Evolutionary conservation across 2,329 filamentous ascomycete species (phyloP), one percentile per base, ranked within the genome.

Genomic region (Penicillium occitanis): DNA sequence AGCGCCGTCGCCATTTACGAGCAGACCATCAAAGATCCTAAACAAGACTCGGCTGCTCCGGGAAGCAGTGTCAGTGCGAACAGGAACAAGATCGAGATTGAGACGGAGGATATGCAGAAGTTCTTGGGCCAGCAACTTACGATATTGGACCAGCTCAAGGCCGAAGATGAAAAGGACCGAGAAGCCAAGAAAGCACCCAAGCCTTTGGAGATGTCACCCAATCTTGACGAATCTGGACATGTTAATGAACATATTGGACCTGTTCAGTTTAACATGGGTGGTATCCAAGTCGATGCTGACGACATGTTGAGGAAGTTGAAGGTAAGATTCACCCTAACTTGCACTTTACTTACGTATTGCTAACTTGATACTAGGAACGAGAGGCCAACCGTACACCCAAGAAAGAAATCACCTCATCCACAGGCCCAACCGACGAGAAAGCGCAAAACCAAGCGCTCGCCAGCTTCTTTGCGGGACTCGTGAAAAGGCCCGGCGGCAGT

Each of bases 211-310:
- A 77, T 75, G 73, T 74, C 72, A 14, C 74, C 73, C n/a, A 40
- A 66, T 35, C 71, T 77, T 66, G 77, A 77, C 61, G 76, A 78
- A 62, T 76, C 76, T 61, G 77, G 72, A 69, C 79, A 78, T 33
- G 83, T 86, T 63, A 89, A 88, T 71, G 91, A 94, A 73, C 93
- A 96, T 72, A 96, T 97, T 73, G 93, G 93, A 0, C 93, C 93
- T 0, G 93, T 97, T 69, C 93, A 97, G 75, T 97, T 98, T 81
- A 99, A 99, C 76, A 95, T 99, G 86, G 95, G 95, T 50, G 95
- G 95, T 63, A 97, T 99, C 69, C 93, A 97, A 75, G 91, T 97
- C 35, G 93, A 97, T 78, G 93, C 93, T 8, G 93, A 97, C 74
- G 93, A 97, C 73, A 95, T 96, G 90, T 81, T 97, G 66, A 90